Percentiles rank a stretch among this genome's conserved stretches.
These are phyloP conservation scores for Sarocladium brachiariae DNA, from an alignment of 2,329 filamentous ascomycete species.

Conservation along the genomic window DNA sequence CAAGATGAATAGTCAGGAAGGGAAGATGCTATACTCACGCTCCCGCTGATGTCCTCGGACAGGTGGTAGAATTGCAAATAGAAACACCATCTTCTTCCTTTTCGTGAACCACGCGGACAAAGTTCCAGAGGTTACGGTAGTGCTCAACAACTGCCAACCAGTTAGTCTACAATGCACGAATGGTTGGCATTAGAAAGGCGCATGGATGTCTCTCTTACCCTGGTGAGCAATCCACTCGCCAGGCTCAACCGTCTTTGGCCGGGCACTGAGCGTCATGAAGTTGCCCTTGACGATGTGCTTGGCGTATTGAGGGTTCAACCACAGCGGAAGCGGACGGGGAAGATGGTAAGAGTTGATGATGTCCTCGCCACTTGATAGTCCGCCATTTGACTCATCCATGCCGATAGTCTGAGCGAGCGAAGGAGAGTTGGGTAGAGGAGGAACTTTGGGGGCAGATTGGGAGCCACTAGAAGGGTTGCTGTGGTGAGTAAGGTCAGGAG, in stretches of 20 bases:
- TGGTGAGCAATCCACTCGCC: conserved; percentile 96
- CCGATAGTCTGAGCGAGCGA: conserved; percentile 61
- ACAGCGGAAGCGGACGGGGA: conserved; percentile 61
- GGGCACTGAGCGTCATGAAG: conserved; percentile 90
- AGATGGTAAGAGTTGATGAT: conserved; percentile 55
- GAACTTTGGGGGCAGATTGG: conserved; percentile 50
- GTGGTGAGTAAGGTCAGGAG: conserved; percentile 39
- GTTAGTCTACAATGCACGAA: conserved; percentile 8
- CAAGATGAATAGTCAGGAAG: background rate
- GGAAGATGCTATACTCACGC: conserved; percentile 56
- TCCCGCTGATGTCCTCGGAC: conserved; percentile 91
- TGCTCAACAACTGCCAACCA: conserved; percentile 71
- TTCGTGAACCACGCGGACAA: conserved; percentile 83
- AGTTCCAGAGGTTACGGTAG: conserved; percentile 80
- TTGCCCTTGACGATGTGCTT: conserved; percentile 94
- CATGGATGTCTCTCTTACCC: conserved; percentile 46
- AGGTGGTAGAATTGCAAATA: conserved; percentile 78
- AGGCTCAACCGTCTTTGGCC: conserved; percentile 87
- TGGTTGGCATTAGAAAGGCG: conserved; percentile 12
- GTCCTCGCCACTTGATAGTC: conserved; percentile 43
- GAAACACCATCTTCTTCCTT: conserved; percentile 69
- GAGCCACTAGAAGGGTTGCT: conserved; percentile 41
- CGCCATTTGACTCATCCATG: conserved; percentile 53
- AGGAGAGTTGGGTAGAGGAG: conserved; percentile 56
- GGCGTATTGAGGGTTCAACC: conserved; percentile 68